A percentile compares a stretch with the other conserved stretches of the same genome.
Conservation (phyloP, 2,329 filamentous ascomycete species). For the Paraconiothyrium brasiliense region DNA sequence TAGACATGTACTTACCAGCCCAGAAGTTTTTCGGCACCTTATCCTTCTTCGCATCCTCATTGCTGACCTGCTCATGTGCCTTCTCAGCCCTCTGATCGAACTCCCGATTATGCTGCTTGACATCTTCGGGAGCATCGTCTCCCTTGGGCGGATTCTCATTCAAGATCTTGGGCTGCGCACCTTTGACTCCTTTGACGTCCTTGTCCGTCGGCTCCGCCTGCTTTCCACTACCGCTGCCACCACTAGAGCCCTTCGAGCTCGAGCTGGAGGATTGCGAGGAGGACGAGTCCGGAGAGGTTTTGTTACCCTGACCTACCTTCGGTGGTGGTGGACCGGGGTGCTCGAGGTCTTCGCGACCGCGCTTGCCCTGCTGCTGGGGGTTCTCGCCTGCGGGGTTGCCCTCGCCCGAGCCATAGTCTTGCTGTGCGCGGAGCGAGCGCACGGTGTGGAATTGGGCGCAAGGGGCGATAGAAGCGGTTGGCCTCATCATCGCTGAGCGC, state of each 20-base stretch:
- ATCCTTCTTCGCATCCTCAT: slow-evolving; percentile 51
- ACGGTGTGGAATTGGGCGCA: slow-evolving; percentile 35
- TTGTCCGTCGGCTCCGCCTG: slow-evolving; percentile 26
- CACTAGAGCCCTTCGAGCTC: not conserved
- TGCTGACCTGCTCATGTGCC: slow-evolving; percentile 49
- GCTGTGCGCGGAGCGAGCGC: slow-evolving; percentile 41
- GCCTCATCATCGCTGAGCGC: slow-evolving; percentile 35
- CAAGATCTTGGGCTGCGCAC: slow-evolving; percentile 56
- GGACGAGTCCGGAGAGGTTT: slow-evolving; percentile 25
- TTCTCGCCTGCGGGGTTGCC: slow-evolving; percentile 56
- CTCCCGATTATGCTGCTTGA: slow-evolving; percentile 56
- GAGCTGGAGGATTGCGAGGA: slow-evolving; percentile 7
- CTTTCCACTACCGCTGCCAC: slow-evolving; percentile 7
- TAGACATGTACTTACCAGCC: slow-evolving; percentile 44
- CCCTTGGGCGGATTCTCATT: slow-evolving; percentile 46
- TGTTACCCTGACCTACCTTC: slow-evolving; percentile 49
- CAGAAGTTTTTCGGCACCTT: slow-evolving; percentile 53
- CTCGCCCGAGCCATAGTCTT: slow-evolving; percentile 55
- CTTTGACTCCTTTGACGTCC: slow-evolving; percentile 36
- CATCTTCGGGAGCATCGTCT: slow-evolving; percentile 47
- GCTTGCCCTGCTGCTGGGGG: slow-evolving; percentile 54
- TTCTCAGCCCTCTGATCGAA: slow-evolving; percentile 55
- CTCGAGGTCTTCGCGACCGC: slow-evolving; percentile 51
- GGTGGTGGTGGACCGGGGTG: slow-evolving; percentile 57
- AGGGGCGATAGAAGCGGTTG: slow-evolving; percentile 33